Evolutionary conservation across 2,329 filamentous ascomycete species (phyloP), one percentile per base, ranked within the genome.

Genomic region (Lecanicillium sp.): DNA sequence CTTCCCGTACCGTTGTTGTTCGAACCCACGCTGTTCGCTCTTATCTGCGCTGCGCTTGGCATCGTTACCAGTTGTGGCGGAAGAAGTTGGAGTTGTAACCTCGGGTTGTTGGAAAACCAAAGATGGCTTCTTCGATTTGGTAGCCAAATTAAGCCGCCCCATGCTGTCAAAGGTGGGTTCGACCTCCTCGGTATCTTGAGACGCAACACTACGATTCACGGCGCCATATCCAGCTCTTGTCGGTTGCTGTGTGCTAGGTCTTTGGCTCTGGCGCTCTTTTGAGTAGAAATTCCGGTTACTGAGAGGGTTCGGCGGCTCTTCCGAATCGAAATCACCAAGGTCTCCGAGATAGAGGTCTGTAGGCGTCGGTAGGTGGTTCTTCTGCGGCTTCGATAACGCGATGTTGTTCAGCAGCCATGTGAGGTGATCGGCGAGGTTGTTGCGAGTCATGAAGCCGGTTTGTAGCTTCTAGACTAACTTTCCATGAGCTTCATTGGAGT

Each of bases 361-460:
- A 45, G 47, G 33, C 50, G 60, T 29, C 66, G 60, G 45, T 57
- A 56, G 41, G 59, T 55, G 46, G 58, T 60, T 44, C 52, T 56
- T 41, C 59, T 60, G 42, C 35, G 64, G 63, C 52, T 58, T 60
- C 48, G 57, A 57, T 50, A 59, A 53, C 41, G 59, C 52, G 49
- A 62, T 56, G 55, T 73, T 70, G 50, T 63, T 63, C 50, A 75
- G 53, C 51, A 78, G 63, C 74, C 74, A 78, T 49, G 69, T 62
- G 49, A 78, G 60, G 55, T 78, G 71, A 52, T 73, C 67, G 49
- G 59, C 56, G 43, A 78, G 65, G 53, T 78, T 78, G 60, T 78
- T 76, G 55, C 70, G 71, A 63, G 74, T 78, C 74, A 78, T 78
- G 63, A 70, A 71, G 64, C 54, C 65, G 58, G 58, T 27, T 27